These are phyloP conservation scores for Kluyveromyces dobzhanskii DNA, from an alignment of 805 yeast species.

Conservation along the genomic window DNA sequence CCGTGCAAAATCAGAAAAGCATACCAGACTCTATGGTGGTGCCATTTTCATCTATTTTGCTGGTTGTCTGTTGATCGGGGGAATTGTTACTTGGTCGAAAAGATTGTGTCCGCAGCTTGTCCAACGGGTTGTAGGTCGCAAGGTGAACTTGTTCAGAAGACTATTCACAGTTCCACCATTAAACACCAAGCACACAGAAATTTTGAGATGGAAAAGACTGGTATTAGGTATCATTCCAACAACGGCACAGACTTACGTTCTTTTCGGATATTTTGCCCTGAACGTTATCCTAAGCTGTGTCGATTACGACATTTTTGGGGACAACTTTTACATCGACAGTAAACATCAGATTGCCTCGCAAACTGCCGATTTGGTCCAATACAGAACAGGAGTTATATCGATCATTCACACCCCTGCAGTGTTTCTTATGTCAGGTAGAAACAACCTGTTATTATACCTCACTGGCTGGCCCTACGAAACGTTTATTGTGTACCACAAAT, in stretches of 20 bases:
- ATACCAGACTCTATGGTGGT: conserved; percentile 1
- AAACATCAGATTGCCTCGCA: not conserved
- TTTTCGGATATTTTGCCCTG: conserved; percentile 1
- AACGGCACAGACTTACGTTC: not conserved
- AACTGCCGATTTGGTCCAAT: not conserved
- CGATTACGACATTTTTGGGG: not conserved
- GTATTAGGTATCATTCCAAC: not conserved
- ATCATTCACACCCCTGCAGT: conserved; percentile 43
- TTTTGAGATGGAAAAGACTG: not conserved
- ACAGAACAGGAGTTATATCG: conserved; percentile 39
- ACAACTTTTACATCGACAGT: not conserved
- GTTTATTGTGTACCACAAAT: conserved; percentile 6
- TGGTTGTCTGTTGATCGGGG: conserved; percentile 1
- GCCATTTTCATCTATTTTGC: conserved; percentile 1
- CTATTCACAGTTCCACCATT: not conserved
- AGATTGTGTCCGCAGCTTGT: not conserved
- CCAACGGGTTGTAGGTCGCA: not conserved
- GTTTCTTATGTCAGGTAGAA: conserved; percentile 19
- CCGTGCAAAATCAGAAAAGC: not conserved
- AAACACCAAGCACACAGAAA: not conserved
- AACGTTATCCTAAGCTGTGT: not conserved
- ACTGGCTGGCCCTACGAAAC: conserved; percentile 9
- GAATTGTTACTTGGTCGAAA: not conserved
- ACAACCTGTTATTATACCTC: conserved; percentile 6
- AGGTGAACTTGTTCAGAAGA: not conserved